Evolutionary conservation across 192 early-diverging fungal species (phyloP), one percentile per base, ranked within the genome.

Genomic region (Coemansia sp.): DNA sequence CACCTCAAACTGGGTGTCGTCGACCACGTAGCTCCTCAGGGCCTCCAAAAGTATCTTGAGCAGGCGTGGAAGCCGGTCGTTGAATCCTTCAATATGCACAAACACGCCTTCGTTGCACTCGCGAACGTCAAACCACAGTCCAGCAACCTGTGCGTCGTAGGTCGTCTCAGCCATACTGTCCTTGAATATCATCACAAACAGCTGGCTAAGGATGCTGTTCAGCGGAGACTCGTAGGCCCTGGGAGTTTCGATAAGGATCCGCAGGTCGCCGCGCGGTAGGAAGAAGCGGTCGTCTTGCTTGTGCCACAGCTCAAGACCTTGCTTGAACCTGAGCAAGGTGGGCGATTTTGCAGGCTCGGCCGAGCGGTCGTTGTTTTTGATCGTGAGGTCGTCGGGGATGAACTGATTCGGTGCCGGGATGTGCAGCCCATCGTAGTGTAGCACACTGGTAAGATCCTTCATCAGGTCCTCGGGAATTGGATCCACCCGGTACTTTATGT

Each of bases 231-330:
- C 82, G 72, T 96, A 91, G 0, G 87, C 84, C 15, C 89, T 64
- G n/a, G 92, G 94, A 15, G 85, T 91, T 50, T 81, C 79, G 50
- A 88, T 81, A 45, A 82, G 72, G 42, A 97, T 84, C 58, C 83
- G 87, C 50, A 92, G 75, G 59, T 89, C 87, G 55, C 89, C 91
- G 61, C 94, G 92, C 33, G 97, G 97, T 19, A 95, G 84, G 83
- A 87, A 89, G 62, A 94, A 98, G 2, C 84, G 90, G 70, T 96
- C 93, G 76, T 98, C 96, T 61, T 91, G 91, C 72, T 96, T 95
- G 72, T 92, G 86, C 96, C 96, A 98, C 67, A 97, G 67, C 36
- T 94, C 86, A 23, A 65, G 23, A n/a, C 59, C 64, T 22, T 64
- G 64, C 10, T 62, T 56, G 31, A 48, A 53, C 27, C 48, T 52